Conservation (phyloP, 2,329 filamentous ascomycete species). For the Nannizziopsis barbatae region DNA sequence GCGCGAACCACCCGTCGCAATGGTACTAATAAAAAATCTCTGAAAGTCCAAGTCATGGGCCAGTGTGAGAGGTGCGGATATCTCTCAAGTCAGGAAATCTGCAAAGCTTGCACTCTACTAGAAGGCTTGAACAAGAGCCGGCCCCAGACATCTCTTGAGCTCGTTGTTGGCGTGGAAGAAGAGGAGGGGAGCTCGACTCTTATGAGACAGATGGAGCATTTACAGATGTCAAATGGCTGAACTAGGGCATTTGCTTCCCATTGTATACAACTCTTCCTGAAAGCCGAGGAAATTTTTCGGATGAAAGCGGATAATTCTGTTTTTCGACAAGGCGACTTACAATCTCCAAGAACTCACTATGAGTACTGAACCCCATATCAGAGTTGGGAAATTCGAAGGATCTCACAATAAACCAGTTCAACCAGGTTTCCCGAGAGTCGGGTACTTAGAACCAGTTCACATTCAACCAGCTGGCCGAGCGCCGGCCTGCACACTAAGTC, state of each 20-base stretch:
- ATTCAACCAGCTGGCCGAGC: no score
- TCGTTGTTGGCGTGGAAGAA: constrained; percentile 35
- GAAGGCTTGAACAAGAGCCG: constrained; percentile 75
- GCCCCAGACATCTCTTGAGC: constrained; percentile 38
- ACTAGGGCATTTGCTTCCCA: not conserved
- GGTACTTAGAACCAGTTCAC: no score
- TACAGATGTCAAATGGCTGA: constrained; percentile 22
- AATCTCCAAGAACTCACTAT: no score
- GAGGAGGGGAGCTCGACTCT: constrained; percentile 43
- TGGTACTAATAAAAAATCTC: constrained; percentile 40
- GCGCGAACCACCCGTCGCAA: constrained; percentile 17
- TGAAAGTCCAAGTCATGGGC: constrained; percentile 49
- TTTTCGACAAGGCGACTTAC: no score
- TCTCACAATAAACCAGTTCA: no score
- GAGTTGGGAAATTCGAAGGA: no score
- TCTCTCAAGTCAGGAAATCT: constrained; percentile 85
- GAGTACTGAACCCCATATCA: no score
- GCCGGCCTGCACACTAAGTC: no score
- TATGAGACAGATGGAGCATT: constrained; percentile 40
- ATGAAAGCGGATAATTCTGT: no score
- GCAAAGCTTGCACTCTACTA: constrained; percentile 83
- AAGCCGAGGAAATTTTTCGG: no score
- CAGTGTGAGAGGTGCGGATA: constrained; percentile 84
- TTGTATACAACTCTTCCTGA: no score
- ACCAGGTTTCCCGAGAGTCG: no score